Evolutionary conservation across 345 rosid species (phyloP).

Genomic region (Camelina hispida): DNA sequence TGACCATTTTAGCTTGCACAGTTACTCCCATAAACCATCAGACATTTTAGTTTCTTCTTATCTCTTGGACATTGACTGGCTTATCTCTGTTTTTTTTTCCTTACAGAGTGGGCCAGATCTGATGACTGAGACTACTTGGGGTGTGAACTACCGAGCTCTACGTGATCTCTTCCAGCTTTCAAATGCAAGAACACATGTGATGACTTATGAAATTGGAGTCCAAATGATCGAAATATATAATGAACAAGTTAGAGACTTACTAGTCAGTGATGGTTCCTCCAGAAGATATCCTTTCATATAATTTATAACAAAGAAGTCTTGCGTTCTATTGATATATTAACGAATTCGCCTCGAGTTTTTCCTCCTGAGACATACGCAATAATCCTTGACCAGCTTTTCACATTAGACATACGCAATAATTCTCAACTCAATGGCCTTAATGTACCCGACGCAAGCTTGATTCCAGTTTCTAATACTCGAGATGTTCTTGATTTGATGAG

Average conservation of each 20-base stretch:
- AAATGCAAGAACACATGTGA: slow-evolving; percentile 63
- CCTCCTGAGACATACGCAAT: slow-evolving; percentile 13
- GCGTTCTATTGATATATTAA: background rate
- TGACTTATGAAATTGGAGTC: slow-evolving; percentile 87
- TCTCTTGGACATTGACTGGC: background rate
- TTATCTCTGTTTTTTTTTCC: background rate
- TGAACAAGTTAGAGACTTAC: slow-evolving; percentile 93
- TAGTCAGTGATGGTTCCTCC: slow-evolving; percentile 85
- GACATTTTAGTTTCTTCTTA: slow-evolving; percentile 8
- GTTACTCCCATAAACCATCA: background rate
- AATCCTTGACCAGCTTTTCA: slow-evolving; percentile 57
- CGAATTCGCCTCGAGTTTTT: background rate
- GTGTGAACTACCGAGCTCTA: slow-evolving; percentile 93
- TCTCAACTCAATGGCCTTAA: slow-evolving; percentile 92
- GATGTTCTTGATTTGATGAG: slow-evolving; percentile 96
- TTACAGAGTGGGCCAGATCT: slow-evolving; percentile 93
- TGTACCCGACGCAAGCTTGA: slow-evolving; percentile 93
- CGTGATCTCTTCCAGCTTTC: slow-evolving; percentile 84
- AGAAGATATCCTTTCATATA: slow-evolving; percentile 83
- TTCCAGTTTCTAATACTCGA: slow-evolving; percentile 79
- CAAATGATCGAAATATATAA: slow-evolving; percentile 99
- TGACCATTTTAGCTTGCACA: background rate
- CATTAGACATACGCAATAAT: slow-evolving; percentile 94
- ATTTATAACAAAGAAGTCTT: background rate
- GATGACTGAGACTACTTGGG: slow-evolving; percentile 80